These are phyloP conservation scores for Mallotus repandus DNA, from an alignment of 441 rosid species.

Conservation along the genomic window DNA sequence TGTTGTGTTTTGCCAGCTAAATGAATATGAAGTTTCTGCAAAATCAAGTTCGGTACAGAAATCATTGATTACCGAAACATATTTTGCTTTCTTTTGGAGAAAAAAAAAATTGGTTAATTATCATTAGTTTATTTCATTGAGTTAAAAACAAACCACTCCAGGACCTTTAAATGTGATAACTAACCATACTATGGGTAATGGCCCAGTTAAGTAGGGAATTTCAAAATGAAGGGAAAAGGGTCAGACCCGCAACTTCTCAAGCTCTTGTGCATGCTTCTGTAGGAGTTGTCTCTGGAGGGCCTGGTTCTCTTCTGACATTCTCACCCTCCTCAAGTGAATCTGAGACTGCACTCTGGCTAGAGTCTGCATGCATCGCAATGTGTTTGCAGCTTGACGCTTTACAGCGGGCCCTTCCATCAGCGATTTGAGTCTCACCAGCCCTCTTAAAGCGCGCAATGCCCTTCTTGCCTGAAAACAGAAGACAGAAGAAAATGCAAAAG, in stretches of 20 bases:
- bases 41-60: neutral
- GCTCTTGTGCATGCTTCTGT: conserved; percentile 84
- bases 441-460: conserved; percentile 65
- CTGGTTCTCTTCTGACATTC: conserved; percentile 89
- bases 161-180: neutral
- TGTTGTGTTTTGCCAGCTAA: neutral
- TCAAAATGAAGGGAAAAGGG: neutral
- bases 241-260: conserved; percentile 58
- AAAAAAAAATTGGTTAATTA: neutral
- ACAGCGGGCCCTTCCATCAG: conserved; percentile 80
- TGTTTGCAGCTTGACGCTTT: conserved; percentile 70
- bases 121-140: neutral
- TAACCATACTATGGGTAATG: neutral
- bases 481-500: neutral
- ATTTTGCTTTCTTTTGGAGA: neutral
- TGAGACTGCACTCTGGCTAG: conserved; percentile 79
- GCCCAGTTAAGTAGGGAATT: neutral
- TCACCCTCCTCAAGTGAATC: conserved; percentile 64
- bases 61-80: neutral
- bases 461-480: conserved; percentile 60
- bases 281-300: conserved; percentile 78
- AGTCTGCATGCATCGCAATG: conserved; percentile 84
- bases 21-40: neutral
- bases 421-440: conserved; percentile 63
- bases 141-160: neutral